Conservation (phyloP, 129 eudicot genomes). For the Escallonia rubra region DNA sequence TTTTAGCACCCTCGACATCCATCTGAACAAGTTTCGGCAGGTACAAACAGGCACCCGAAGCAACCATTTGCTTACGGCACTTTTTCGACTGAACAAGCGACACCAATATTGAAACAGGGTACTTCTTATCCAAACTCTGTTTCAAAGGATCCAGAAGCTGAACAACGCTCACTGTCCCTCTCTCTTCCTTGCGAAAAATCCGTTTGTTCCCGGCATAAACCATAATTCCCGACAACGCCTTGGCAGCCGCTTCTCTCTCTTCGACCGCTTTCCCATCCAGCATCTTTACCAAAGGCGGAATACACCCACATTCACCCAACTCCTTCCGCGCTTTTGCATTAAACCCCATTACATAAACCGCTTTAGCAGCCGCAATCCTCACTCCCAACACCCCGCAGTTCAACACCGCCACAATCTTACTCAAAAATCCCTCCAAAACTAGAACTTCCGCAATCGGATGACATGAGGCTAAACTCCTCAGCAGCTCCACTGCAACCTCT, state of each 20-base stretch:
- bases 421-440: conserved; percentile 47
- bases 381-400: conserved; percentile 70
- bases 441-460: conserved; percentile 53
- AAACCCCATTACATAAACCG: conserved; percentile 49
- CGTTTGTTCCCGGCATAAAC: conserved; percentile 51
- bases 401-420: conserved; percentile 39
- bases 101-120: conserved; percentile 47
- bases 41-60: conserved; percentile 50
- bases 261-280: conserved; percentile 74
- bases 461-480: conserved; percentile 45
- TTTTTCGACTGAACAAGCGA: conserved; percentile 64
- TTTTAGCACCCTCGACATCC: conserved; percentile 83
- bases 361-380: conserved; percentile 68
- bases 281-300: conserved; percentile 57
- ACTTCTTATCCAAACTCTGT: conserved; percentile 51
- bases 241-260: conserved; percentile 77
- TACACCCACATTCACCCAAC: conserved; percentile 77
- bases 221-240: conserved; percentile 56
- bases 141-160: conserved; percentile 63
- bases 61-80: conserved; percentile 69
- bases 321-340: conserved; percentile 50
- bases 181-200: conserved; percentile 71
- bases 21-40: conserved; percentile 70
- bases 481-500: conserved; percentile 56
- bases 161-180: conserved; percentile 56